Percentiles rank a stretch among this genome's conserved stretches.
These are phyloP conservation scores for Pythium dissimile DNA, from an alignment of 352 stramenopile species.

Conservation along the genomic window DNA sequence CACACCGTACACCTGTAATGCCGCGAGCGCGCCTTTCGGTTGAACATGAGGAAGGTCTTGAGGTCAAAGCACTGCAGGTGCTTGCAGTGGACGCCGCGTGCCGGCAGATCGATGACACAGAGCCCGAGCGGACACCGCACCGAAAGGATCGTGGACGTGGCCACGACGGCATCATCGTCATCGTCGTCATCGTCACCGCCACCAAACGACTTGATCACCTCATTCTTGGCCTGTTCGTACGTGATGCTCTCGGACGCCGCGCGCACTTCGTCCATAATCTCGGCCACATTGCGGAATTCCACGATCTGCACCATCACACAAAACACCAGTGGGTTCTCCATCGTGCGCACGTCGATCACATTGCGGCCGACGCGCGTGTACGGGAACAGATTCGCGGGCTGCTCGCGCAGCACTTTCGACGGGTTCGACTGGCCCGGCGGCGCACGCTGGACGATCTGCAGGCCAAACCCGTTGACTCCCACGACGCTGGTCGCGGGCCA, in stretches of 20 bases:
- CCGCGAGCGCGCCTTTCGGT: conserved; percentile 82
- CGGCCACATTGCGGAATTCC: conserved; percentile 55
- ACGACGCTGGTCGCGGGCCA: conserved; percentile 72
- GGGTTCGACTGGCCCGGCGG: conserved; percentile 72
- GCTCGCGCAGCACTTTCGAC: conserved; percentile 76
- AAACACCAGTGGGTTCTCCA: conserved; percentile 59
- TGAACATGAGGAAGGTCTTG: conserved; percentile 89
- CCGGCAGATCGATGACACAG: conserved; percentile 87
- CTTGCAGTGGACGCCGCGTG: conserved; percentile 87
- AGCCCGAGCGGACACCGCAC: conserved; percentile 86
- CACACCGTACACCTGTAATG: conserved; percentile 91
- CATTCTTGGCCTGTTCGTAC: conserved; percentile 66
- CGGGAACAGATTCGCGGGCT: conserved; percentile 72
- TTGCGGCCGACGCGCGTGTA: conserved; percentile 69
- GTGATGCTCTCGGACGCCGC: conserved; percentile 58
- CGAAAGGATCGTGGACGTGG: conserved; percentile 85
- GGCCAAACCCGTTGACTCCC: conserved; percentile 65
- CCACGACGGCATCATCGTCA: conserved; percentile 81
- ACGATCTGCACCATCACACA: conserved; percentile 75
- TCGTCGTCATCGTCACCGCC: conserved; percentile 70
- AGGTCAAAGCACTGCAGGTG: conserved; percentile 97
- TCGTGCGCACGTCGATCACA: conserved; percentile 65
- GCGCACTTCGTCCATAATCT: conserved; percentile 61
- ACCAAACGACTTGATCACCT: conserved; percentile 80
- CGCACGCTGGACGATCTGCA: conserved; percentile 63